phyloP scores from a whole-genome alignment of 2,329 filamentous ascomycete species.

The Metarhizium brunneum region DNA sequence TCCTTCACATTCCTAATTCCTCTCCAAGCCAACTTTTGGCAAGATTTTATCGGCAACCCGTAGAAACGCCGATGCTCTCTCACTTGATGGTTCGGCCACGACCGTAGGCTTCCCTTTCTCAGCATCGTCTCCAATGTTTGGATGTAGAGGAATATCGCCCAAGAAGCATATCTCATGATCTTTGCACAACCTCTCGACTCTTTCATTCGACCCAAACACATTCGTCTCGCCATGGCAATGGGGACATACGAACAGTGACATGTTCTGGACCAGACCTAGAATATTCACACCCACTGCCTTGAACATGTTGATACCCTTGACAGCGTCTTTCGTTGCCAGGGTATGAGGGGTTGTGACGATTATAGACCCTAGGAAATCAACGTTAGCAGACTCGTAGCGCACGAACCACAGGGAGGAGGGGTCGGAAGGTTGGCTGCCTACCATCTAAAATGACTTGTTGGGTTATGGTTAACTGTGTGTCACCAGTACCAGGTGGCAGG shows the following conservation, averaged over 20 bases:
- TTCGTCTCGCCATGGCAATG: slow-evolving; percentile 65
- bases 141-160: slow-evolving; percentile 82
- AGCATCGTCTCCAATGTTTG: slow-evolving; percentile 77
- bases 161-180: slow-evolving; percentile 71
- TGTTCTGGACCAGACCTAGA: slow-evolving; percentile 85
- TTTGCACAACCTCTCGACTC: slow-evolving; percentile 58
- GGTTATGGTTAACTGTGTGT: slow-evolving; percentile 93
- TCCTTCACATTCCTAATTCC: neutral
- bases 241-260: slow-evolving; percentile 77
- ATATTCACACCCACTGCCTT: slow-evolving; percentile 72
- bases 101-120: slow-evolving; percentile 85
- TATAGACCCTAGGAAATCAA: slow-evolving; percentile 49
- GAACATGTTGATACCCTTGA: slow-evolving; percentile 91
- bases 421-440: slow-evolving; percentile 14
- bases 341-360: slow-evolving; percentile 93
- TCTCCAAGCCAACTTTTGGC: slow-evolving; percentile 30
- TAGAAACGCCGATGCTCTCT: slow-evolving; percentile 62
- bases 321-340: slow-evolving; percentile 81
- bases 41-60: slow-evolving; percentile 53
- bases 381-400: neutral
- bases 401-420: neutral
- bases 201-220: slow-evolving; percentile 61
- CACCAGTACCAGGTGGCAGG: slow-evolving; percentile 86
- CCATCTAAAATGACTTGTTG: slow-evolving; percentile 89
- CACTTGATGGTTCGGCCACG: slow-evolving; percentile 71